phyloP scores from a whole-genome alignment of 179 eudicot genomes.

The Spinacia oleracea region DNA sequence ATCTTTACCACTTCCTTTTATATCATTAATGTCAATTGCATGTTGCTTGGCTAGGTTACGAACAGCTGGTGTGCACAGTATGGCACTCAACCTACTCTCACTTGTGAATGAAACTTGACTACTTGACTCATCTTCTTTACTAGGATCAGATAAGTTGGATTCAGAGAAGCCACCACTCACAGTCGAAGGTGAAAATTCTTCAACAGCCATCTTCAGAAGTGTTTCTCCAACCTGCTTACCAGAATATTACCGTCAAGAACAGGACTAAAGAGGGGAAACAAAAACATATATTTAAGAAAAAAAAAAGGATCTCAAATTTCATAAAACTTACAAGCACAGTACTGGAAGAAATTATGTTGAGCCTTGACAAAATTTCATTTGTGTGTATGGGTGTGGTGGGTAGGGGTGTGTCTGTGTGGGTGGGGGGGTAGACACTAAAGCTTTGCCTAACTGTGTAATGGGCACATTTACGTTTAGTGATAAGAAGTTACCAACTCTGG shows the following conservation, averaged over 20 bases:
- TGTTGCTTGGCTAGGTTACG: slow-evolving; percentile 79
- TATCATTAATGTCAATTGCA: slow-evolving; percentile 56
- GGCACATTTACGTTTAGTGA: background rate
- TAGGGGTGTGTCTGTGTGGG: no score
- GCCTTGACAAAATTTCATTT: background rate
- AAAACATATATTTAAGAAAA: background rate
- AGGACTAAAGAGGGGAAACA: background rate
- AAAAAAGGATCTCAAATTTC: background rate
- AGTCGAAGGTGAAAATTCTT: slow-evolving; percentile 38
- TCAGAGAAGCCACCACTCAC: slow-evolving; percentile 33
- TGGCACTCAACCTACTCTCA: slow-evolving; percentile 37
- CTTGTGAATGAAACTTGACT: slow-evolving; percentile 29
- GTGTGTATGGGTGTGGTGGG: no score
- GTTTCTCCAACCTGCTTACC: slow-evolving; percentile 89
- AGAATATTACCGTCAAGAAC: slow-evolving; percentile 10
- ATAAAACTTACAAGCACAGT: background rate
- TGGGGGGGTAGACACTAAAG: no score
- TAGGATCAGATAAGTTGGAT: slow-evolving; percentile 21
- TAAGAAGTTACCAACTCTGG: no score
- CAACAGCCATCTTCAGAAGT: slow-evolving; percentile 62
- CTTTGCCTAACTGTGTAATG: no score
- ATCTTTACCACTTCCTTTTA: slow-evolving; percentile 71
- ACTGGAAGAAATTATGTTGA: background rate
- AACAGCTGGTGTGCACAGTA: slow-evolving; percentile 78
- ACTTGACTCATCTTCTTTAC: slow-evolving; percentile 31